Base-by-base conservation (phyloP, 2,329 filamentous ascomycete species). In the Penicillium paneum region DNA sequence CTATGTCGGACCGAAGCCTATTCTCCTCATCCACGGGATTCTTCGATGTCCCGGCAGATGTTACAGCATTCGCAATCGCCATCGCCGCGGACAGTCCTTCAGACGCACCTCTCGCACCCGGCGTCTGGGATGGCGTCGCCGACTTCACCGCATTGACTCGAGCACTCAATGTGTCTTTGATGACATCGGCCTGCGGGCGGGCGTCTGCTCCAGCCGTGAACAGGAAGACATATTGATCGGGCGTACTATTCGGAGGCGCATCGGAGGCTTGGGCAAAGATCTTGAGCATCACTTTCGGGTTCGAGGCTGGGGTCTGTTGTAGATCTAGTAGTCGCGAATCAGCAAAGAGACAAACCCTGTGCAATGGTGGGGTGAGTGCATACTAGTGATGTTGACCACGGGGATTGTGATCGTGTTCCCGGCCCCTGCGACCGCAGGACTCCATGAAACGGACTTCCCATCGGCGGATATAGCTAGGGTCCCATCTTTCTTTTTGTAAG, bases 401-500 rank as follows among this genome's bases (percentile, higher is more conserved):
- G 82, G 75, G 54, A 97, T 81, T 0, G 84, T 86, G 57, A 97
- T 77, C 26, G 81, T 78, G 3, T 89, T 81, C 49, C 85, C 79
- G 3, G 85, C 83, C 51, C 79, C 81, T 19, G 79, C 76, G 32
- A 83, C 81, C 50, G 83, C 80, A 10, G 91, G 89, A 31, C 85
- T 90, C 93, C 93, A 99, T 71, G 84, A 87, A 57, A 97, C 83
- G 35, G 81, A 85, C 67, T 83, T 83, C 66, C 84, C 81, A 72
- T 96, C 90, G 53, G 82, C 78, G 15, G 89, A 85, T 64, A 97
- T 80, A 26, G 85, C 83, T 67, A 99, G 78, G 57, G 84, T 83
- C 71, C 94, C 94, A 79, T 97, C 90, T 75, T 96, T 94, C 80
- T 97, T 99, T 78, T 97, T 97, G 81, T 94, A 97, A 55, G 86